Conservation (phyloP, 768 basidiomycete genomes). For the Ramaria rubella region DNA sequence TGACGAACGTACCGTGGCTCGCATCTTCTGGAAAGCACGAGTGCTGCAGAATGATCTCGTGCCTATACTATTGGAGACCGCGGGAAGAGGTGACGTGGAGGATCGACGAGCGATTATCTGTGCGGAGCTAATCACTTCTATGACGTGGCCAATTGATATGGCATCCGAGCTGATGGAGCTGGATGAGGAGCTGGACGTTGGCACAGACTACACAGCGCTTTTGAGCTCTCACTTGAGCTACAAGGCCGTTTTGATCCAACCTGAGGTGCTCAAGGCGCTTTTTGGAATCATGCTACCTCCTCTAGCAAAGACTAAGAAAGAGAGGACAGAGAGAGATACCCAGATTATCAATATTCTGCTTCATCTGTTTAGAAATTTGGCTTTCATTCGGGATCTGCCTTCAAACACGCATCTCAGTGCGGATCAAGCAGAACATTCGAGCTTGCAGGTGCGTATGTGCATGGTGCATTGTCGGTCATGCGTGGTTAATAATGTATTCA, state of each 20-base stretch:
- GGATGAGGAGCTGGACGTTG: conserved; percentile 70
- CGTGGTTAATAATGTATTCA: conserved; percentile 15
- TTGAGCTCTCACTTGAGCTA: conserved; percentile 77
- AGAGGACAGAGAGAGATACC: conserved; percentile 72
- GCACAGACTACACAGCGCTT: conserved; percentile 85
- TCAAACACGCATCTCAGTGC: conserved; percentile 63
- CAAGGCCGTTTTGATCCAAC: conserved; percentile 71
- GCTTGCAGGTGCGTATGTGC: conserved; percentile 48
- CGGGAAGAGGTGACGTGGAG: conserved; percentile 69
- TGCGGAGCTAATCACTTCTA: conserved; percentile 86
- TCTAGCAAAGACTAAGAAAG: conserved; percentile 59
- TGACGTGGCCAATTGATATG: conserved; percentile 99
- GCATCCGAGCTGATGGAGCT: conserved; percentile 92
- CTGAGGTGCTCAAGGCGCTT: conserved; percentile 63
- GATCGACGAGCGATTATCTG: conserved; percentile 79
- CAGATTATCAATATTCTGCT: conserved; percentile 85
- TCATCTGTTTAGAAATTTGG: conserved; percentile 88
- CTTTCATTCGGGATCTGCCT: conserved; percentile 84
- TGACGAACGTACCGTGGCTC: conserved; percentile 91
- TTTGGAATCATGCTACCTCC: conserved; percentile 74
- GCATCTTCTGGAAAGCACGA: conserved; percentile 86
- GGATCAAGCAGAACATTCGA: conserved; percentile 72
- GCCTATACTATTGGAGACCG: conserved; percentile 76
- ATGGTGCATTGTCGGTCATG: background rate
- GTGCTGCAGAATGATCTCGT: conserved; percentile 83